These are phyloP conservation scores for Crithidia expoeki DNA, from an alignment of 208 protist genomes.

Conservation along the genomic window DNA sequence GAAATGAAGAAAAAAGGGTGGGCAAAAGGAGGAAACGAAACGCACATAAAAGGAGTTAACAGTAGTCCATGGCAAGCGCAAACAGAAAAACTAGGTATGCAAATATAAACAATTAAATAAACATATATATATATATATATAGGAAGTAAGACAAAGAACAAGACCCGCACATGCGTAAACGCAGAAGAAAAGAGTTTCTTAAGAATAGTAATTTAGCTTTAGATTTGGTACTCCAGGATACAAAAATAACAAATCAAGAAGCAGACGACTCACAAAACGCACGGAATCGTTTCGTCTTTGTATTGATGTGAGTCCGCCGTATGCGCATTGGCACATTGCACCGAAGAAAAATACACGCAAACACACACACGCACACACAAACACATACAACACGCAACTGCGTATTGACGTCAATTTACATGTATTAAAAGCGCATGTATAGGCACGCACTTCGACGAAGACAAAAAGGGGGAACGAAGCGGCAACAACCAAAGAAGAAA, in stretches of 20 bases:
- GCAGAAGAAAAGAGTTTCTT: background rate
- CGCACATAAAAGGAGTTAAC: no score
- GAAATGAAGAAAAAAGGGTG: no score
- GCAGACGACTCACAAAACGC: background rate
- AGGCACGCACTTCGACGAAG: background rate
- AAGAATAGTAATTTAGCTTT: background rate
- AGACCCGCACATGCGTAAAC: background rate
- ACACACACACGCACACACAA: conserved; percentile 4
- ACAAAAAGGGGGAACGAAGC: background rate
- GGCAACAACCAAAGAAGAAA: background rate
- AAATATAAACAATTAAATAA: background rate
- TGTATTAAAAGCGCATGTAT: background rate
- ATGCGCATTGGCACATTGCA: background rate
- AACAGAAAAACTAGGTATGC: no score
- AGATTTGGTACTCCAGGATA: background rate
- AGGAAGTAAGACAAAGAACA: background rate
- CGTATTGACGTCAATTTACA: background rate
- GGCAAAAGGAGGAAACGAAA: no score
- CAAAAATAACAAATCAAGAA: background rate
- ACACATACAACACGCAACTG: background rate
- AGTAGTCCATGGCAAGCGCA: no score
- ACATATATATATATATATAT: background rate
- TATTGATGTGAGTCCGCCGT: background rate
- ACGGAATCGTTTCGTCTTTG: background rate
- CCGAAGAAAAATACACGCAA: background rate